Percentiles rank a stretch among this genome's conserved stretches.
These are phyloP conservation scores for Aureobasidium uvarum DNA, from an alignment of 2,329 filamentous ascomycete genomes.

Conservation along the genomic window DNA sequence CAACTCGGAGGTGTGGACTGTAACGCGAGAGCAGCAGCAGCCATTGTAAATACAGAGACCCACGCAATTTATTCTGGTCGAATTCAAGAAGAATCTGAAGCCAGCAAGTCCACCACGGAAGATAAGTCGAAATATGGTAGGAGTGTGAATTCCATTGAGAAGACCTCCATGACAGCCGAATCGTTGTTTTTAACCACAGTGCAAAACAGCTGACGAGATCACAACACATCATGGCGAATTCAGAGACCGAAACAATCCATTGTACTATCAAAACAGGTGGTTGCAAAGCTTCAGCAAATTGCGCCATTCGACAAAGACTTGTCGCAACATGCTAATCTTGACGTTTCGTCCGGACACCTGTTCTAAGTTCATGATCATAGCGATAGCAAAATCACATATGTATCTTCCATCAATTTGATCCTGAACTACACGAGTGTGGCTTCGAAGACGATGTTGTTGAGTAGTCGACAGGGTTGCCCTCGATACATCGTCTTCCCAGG, in stretches of 20 bases:
- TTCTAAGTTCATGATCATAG: neutral
- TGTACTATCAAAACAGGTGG: neutral
- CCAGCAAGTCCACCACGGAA: neutral
- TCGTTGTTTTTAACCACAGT: too few relatives aligned
- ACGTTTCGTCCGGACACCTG: fast-evolving
- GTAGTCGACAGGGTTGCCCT: neutral
- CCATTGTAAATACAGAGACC: neutral
- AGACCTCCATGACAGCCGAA: neutral
- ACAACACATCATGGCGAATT: neutral
- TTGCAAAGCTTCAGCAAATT: neutral
- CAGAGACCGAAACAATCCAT: neutral
- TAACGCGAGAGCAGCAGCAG: neutral
- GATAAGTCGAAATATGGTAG: too few relatives aligned
- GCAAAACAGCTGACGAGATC: neutral
- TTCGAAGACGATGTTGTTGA: neutral
- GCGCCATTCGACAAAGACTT: neutral
- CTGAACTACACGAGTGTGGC: neutral
- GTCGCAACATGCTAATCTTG: neutral
- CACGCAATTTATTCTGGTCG: too few relatives aligned
- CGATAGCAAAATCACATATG: neutral
- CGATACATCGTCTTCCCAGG: neutral
- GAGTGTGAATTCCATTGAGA: too few relatives aligned
- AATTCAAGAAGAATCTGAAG: neutral
- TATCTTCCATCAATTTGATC: too few relatives aligned
- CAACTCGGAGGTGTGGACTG: too few relatives aligned